These are phyloP conservation scores for Calonectria montana DNA, from an alignment of 2,329 filamentous ascomycete species.

Conservation along the genomic window DNA sequence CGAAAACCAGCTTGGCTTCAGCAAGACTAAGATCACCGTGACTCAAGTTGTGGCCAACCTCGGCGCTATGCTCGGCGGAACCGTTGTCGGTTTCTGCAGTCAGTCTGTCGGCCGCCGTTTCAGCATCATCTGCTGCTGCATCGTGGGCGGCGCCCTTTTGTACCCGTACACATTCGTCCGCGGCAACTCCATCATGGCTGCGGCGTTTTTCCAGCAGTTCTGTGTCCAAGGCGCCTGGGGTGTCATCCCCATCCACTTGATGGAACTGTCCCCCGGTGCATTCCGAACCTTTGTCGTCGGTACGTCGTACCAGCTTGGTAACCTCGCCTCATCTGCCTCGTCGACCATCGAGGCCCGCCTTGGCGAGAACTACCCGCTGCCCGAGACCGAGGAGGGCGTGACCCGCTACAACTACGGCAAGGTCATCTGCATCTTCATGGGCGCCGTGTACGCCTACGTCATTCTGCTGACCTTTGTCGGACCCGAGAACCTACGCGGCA, in stretches of 20 bases:
- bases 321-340: conserved; percentile 75
- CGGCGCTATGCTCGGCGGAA: conserved; percentile 77
- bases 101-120: conserved; percentile 77
- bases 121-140: conserved; percentile 73
- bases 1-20: conserved; percentile 65
- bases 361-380: conserved; percentile 79
- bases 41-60: conserved; percentile 80
- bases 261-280: conserved; percentile 78
- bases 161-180: conserved; percentile 84
- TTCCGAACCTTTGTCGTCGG: conserved; percentile 82
- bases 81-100: conserved; percentile 73
- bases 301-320: conserved; percentile 81
- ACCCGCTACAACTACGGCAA: conserved; percentile 79
- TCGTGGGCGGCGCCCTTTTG: conserved; percentile 78
- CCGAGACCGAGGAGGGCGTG: conserved; percentile 60
- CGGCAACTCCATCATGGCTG: conserved; percentile 74
- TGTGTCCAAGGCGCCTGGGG: conserved; percentile 83
- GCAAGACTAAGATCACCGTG: conserved; percentile 69
- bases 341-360: conserved; percentile 82
- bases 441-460: conserved; percentile 77
- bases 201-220: conserved; percentile 87
- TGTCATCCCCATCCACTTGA: conserved; percentile 81
- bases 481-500: conserved; percentile 63
- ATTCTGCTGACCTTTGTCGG: conserved; percentile 73
- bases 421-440: conserved; percentile 94